Evolutionary conservation across 106 monocot species (phyloP).

Genomic region (Apostasia ramifera): DNA sequence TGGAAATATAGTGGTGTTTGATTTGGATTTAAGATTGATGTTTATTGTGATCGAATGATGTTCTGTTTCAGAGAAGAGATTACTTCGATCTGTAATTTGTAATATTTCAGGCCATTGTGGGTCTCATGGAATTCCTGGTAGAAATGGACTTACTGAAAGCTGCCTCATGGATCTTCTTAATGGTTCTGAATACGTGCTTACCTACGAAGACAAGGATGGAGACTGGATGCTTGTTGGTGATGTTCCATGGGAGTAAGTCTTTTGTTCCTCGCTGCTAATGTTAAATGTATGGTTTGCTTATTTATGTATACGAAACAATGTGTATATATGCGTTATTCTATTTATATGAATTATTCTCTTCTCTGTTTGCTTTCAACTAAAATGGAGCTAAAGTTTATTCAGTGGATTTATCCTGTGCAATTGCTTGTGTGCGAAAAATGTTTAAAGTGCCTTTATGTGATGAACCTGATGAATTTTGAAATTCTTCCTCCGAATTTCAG

Average conservation of each 20-base stretch:
- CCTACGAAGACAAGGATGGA: conserved; percentile 36
- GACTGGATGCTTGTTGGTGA: conserved; percentile 29
- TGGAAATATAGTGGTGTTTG: too few species aligned
- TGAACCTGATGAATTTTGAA: neutral
- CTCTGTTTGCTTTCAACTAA: neutral
- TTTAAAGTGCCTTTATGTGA: too few species aligned
- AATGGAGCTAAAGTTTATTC: neutral
- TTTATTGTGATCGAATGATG: too few species aligned
- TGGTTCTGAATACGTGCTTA: conserved; percentile 49
- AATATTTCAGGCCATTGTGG: conserved; percentile 51
- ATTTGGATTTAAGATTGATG: too few species aligned
- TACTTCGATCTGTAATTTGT: conserved; percentile 15
- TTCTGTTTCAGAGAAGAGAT: neutral
- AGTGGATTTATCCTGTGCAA: neutral
- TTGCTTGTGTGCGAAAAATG: too few species aligned
- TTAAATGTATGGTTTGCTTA: neutral
- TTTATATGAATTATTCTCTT: neutral
- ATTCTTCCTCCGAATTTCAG: conserved; percentile 15
- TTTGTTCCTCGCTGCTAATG: neutral
- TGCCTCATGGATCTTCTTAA: conserved; percentile 40
- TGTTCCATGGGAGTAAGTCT: conserved; percentile 27
- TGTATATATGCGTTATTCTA: neutral
- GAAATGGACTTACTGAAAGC: conserved; percentile 39
- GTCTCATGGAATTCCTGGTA: conserved; percentile 31
- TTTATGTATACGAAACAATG: neutral